Evolutionary conservation across 1,284 basidiomycete species (phyloP).

Genomic region (Termitomyces sp.): DNA sequence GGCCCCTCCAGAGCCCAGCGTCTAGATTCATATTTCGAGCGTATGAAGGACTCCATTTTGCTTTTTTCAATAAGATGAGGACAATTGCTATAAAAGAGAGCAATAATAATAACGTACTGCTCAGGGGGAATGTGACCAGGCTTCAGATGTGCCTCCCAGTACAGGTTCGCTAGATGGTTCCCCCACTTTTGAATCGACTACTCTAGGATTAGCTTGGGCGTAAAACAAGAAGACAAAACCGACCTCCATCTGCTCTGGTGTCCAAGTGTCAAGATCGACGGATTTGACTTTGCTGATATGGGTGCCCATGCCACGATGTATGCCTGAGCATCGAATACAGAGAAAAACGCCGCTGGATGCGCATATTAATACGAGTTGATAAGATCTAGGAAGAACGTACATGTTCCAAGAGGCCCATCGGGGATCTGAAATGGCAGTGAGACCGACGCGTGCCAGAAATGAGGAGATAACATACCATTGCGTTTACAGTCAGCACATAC

Average conservation of each 20-base stretch:
- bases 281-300: slow-evolving; percentile 97
- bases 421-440: slow-evolving; percentile 59
- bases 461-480: slow-evolving; percentile 59
- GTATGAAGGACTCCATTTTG: slow-evolving; percentile 97
- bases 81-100: neutral
- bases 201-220: neutral
- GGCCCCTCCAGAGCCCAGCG: slow-evolving; percentile 93
- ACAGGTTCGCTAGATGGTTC: slow-evolving; percentile 85
- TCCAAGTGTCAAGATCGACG: slow-evolving; percentile 97
- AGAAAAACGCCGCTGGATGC: slow-evolving; percentile 77
- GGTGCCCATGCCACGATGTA: slow-evolving; percentile 97
- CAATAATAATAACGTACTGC: slow-evolving; percentile 59
- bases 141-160: slow-evolving; percentile 97
- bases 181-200: slow-evolving; percentile 93
- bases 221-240: slow-evolving; percentile 24
- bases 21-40: slow-evolving; percentile 92
- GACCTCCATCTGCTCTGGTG: slow-evolving; percentile 95
- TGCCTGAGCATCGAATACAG: slow-evolving; percentile 97
- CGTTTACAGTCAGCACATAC: slow-evolving; percentile 90
- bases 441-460: slow-evolving; percentile 11
- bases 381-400: slow-evolving; percentile 38
- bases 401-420: slow-evolving; percentile 99
- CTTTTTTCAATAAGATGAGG: slow-evolving; percentile 36
- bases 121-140: slow-evolving; percentile 91
- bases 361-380: slow-evolving; percentile 1